Evolutionary conservation across 345 rosid species (phyloP).

Genomic region (Geranium brycei): DNA sequence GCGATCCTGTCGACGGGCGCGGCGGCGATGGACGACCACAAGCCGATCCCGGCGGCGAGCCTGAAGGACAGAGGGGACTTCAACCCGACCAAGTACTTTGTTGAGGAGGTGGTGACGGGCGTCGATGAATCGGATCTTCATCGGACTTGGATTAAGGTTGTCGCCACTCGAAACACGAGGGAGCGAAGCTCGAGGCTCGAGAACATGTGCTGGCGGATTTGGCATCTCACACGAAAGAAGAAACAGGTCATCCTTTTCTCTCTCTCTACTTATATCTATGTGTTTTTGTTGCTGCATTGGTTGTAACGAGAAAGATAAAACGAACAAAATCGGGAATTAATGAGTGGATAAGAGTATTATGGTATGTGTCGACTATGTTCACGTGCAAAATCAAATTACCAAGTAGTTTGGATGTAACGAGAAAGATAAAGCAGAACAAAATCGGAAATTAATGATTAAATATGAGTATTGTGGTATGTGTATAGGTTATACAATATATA

Average conservation of each 20-base stretch:
- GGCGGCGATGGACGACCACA: conserved; percentile 56
- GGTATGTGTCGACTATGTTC: no score
- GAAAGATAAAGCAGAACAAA: no score
- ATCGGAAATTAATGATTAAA: no score
- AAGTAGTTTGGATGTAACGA: no score
- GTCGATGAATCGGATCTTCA: conserved; percentile 88
- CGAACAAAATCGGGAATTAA: no score
- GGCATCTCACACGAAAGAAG: conserved; percentile 98
- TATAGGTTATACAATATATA: no score
- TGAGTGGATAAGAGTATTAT: no score
- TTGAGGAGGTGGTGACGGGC: conserved; percentile 86
- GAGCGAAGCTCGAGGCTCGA: conserved; percentile 91
- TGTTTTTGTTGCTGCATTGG: no score
- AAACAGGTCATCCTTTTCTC: conserved; percentile 49
- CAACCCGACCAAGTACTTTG: conserved; percentile 82
- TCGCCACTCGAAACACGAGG: conserved; percentile 81
- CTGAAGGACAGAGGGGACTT: conserved; percentile 42
- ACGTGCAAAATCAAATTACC: no score
- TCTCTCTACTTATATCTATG: neutral
- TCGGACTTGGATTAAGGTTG: conserved; percentile 91
- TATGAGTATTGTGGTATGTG: no score
- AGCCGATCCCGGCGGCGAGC: conserved; percentile 23
- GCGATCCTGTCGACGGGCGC: conserved; percentile 57
- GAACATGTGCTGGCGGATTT: conserved; percentile 99
- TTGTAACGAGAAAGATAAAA: no score